These are phyloP conservation scores for Stereocaulon alpinum DNA, from an alignment of 495 filamentous ascomycete genomes.

Conservation along the genomic window DNA sequence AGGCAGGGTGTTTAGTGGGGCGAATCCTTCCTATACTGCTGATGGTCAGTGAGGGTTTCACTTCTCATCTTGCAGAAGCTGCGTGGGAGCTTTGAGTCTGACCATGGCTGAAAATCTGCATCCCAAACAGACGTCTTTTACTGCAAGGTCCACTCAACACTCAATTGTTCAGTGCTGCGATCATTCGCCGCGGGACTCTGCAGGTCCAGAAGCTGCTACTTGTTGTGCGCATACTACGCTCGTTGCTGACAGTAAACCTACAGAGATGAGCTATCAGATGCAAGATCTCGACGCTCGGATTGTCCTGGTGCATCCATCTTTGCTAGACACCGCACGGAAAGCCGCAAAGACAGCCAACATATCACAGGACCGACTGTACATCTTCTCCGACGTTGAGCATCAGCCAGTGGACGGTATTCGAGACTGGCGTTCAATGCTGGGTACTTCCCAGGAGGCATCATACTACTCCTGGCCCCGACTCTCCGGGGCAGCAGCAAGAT, in stretches of 20 bases:
- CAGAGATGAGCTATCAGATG: constrained; percentile 81
- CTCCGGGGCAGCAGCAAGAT: constrained; percentile 27
- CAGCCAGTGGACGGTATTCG: constrained; percentile 51
- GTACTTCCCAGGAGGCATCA: constrained; percentile 36
- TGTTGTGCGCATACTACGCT: background rate
- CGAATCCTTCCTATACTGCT: constrained; percentile 80
- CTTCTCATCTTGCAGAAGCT: background rate
- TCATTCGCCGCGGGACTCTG: too few species aligned
- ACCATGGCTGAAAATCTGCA: background rate
- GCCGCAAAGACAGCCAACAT: constrained; percentile 63
- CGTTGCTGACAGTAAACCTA: constrained; percentile 1
- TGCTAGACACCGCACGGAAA: constrained; percentile 49
- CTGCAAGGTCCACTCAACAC: too few species aligned
- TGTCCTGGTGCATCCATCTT: constrained; percentile 57
- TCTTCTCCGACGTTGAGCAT: constrained; percentile 66
- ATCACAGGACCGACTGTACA: constrained; percentile 50
- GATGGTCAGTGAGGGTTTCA: constrained; percentile 30
- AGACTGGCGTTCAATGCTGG: constrained; percentile 31
- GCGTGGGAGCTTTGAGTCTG: background rate
- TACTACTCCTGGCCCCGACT: constrained; percentile 9
- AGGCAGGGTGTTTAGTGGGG: constrained; percentile 67
- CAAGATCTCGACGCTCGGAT: constrained; percentile 66
- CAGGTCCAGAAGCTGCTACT: background rate
- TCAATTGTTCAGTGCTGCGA: too few species aligned
- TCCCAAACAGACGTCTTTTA: too few species aligned